Conservation (phyloP, 192 early-diverging fungal species). For the Linderina pennispora region DNA sequence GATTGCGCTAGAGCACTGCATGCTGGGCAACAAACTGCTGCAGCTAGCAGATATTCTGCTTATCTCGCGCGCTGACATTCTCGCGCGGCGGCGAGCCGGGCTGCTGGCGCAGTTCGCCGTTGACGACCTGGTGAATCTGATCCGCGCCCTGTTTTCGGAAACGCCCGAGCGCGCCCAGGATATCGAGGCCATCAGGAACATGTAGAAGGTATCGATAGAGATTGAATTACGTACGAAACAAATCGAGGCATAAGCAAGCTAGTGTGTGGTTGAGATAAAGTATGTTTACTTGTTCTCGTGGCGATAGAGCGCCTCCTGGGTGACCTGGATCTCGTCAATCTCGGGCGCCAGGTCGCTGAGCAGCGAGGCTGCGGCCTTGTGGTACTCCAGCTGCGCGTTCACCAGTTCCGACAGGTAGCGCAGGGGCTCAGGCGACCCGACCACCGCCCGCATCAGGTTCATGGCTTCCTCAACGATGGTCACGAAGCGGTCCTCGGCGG, state of each 20-base stretch:
- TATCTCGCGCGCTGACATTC: conserved; percentile 33
- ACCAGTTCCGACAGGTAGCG: conserved; percentile 82
- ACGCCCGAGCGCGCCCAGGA: conserved; percentile 24
- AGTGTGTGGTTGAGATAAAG: no score
- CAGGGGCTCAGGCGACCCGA: conserved; percentile 81
- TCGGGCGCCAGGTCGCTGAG: conserved; percentile 79
- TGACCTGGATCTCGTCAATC: conserved; percentile 91
- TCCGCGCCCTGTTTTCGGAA: conserved; percentile 29
- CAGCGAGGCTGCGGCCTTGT: conserved; percentile 71
- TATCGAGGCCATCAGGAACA: conserved; percentile 7
- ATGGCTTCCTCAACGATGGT: conserved; percentile 93
- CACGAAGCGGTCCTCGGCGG: conserved; percentile 93
- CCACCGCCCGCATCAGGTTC: conserved; percentile 85
- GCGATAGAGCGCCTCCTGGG: conserved; percentile 86
- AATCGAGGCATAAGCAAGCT: not conserved
- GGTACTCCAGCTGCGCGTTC: conserved; percentile 76
- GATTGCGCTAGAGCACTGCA: conserved; percentile 16
- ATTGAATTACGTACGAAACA: no score
- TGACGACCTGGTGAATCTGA: conserved; percentile 20
- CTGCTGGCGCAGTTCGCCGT: conserved; percentile 18
- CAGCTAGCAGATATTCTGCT: conserved; percentile 40
- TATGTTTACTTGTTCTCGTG: conserved; percentile 40
- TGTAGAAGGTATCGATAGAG: not conserved
- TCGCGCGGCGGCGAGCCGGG: conserved; percentile 35
- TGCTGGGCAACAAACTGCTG: conserved; percentile 5